Percentiles rank a stretch among this genome's conserved stretches.
Evolutionary conservation across 2,329 filamentous ascomycete genomes (phyloP).

Genomic region (Zymoseptoria tritici): DNA sequence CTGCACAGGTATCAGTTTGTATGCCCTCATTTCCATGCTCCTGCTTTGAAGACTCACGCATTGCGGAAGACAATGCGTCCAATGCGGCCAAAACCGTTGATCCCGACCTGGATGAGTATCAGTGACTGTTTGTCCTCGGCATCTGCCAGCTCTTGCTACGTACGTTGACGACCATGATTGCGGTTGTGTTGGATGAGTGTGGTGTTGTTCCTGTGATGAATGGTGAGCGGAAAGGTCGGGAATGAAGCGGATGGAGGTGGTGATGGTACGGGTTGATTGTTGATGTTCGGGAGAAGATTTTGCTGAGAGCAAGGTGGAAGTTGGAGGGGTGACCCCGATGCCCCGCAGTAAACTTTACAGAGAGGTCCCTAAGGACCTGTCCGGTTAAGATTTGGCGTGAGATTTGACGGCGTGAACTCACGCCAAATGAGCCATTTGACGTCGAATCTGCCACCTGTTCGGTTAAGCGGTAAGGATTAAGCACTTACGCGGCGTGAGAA

Average conservation of each 20-base stretch:
- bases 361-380: no score
- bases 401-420: no score
- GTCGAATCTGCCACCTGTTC: no score
- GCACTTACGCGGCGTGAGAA: no score
- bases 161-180: constrained; percentile 43
- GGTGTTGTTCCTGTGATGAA: constrained; percentile 12
- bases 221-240: not conserved
- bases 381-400: no score
- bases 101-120: constrained; percentile 61
- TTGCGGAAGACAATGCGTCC: constrained; percentile 99
- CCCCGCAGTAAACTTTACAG: not conserved
- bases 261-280: not conserved
- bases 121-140: constrained; percentile 12
- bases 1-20: constrained; percentile 33
- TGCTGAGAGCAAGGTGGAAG: not conserved
- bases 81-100: constrained; percentile 99
- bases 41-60: constrained; percentile 52
- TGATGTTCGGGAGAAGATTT: constrained; percentile 1
- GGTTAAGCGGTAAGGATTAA: no score
- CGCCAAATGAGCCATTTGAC: no score
- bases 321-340: not conserved
- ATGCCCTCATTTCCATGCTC: constrained; percentile 4
- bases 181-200: constrained; percentile 8
- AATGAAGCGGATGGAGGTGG: not conserved
- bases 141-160: constrained; percentile 5